Base-by-base conservation (phyloP, 1,284 basidiomycete genomes). In the Trametes hirsuta region DNA sequence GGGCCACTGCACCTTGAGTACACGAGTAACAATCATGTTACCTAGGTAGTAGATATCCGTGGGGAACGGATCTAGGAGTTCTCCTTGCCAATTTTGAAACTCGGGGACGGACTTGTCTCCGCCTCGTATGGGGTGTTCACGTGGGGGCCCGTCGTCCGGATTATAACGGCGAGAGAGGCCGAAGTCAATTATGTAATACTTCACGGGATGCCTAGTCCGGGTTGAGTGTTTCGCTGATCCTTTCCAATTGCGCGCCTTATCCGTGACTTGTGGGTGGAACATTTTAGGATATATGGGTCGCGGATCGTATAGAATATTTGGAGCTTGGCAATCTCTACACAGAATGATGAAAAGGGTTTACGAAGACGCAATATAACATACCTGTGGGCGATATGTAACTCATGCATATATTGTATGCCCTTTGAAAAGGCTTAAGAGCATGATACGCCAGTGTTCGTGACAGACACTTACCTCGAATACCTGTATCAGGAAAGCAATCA, bases 251-350 rank as follows among this genome's bases (percentile, higher is more conserved):
- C 65, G 12, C 57, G 67, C n/a, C 46, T 62, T 47, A 30, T 47
- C 9, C 35, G 41, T 39, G 0, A 18, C 34, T 1, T 55, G 45
- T 8, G 75, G 76, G 56, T 77, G 75, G 47, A 67, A 75, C n/a
- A 62, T 64, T 11, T 71, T 36, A 4, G 68, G 65, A 62, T 70
- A 73, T 50, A 74, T 65, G n/a, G 59, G 54, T 14, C 55, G 52
- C 0, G 74, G 69, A 52, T 78, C 77, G 58, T 77, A 68, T 74
- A 79, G 73, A 34, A 78, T 69, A 53, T 80, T 79, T n/a, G 63
- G 46, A 3, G 34, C 12, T 40, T 72, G 71, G 49, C 71, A 73
- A 55, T 82, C 79, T 2, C 80, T 81, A 24, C 4, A 15, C 30
- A 24, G 4, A 10, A 49, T 21, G 18, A 18, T 35, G 15, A n/a